A percentile compares a stretch with the other conserved stretches of the same genome.
phyloP scores from a whole-genome alignment of 2,329 filamentous ascomycete genomes.

The Cryphonectria parasitica region DNA sequence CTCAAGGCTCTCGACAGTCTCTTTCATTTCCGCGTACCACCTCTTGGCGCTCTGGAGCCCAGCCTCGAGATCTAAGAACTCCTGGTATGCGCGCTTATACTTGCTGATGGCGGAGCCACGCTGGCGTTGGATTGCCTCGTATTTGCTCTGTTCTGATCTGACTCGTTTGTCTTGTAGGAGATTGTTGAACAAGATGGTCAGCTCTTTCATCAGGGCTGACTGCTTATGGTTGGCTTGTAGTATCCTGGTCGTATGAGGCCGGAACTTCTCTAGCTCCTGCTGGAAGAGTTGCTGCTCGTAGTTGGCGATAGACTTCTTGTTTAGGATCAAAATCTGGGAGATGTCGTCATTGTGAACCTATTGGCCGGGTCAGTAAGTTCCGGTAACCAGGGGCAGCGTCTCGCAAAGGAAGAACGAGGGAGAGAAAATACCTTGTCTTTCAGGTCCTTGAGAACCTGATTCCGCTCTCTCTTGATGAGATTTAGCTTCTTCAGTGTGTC shows the following conservation, averaged over 20 bases:
- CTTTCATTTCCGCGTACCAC: conserved; percentile 95
- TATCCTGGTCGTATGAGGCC: conserved; percentile 87
- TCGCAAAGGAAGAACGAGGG: too few relatives aligned
- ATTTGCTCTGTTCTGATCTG: conserved; percentile 91
- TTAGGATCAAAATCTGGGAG: conserved; percentile 93
- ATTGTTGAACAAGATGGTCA: conserved; percentile 84
- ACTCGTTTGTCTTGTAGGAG: conserved; percentile 94
- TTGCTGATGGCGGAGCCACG: conserved; percentile 78
- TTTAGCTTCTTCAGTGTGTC: conserved; percentile 90
- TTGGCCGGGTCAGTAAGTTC: conserved; percentile 31
- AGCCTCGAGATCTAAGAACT: conserved; percentile 86
- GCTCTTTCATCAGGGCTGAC: conserved; percentile 88
- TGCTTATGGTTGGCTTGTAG: conserved; percentile 96
- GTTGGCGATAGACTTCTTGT: conserved; percentile 94
- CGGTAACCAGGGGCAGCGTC: neutral
- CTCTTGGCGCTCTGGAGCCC: conserved; percentile 85
- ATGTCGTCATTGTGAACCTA: conserved; percentile 97
- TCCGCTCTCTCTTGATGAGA: conserved; percentile 86
- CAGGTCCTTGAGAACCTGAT: conserved; percentile 91
- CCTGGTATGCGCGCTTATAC: conserved; percentile 90
- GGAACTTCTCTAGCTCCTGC: conserved; percentile 95
- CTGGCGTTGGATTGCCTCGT: conserved; percentile 85
- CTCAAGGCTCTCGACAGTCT: conserved; percentile 86
- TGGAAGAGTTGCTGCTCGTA: conserved; percentile 93
- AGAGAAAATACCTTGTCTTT: conserved; percentile 83